Evolutionary conservation across 208 protist species (phyloP).

Genomic region (Leptomonas pyrrhocoris): DNA sequence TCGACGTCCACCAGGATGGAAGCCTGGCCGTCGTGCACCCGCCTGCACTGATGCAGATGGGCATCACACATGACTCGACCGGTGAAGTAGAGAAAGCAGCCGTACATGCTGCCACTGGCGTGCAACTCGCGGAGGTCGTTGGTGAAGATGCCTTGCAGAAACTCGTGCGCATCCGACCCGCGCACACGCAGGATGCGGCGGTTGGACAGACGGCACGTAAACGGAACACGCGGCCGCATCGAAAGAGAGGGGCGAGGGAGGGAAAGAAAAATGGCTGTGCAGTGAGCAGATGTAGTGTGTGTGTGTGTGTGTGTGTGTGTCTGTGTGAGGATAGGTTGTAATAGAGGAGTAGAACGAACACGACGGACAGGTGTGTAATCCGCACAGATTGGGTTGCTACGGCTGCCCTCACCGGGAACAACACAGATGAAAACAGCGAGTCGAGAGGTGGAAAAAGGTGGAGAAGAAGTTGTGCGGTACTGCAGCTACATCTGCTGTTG

Average conservation of each 20-base stretch:
- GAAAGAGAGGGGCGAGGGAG: constrained; percentile 4
- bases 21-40: constrained; percentile 33
- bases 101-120: constrained; percentile 68
- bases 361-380: no score
- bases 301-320: no score
- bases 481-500: no score
- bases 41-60: constrained; percentile 61
- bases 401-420: no score
- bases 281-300: not conserved
- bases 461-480: no score
- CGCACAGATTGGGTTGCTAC: no score
- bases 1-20: constrained; percentile 76
- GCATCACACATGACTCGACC: constrained; percentile 86
- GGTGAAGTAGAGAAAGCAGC: constrained; percentile 84
- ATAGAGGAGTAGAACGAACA: no score
- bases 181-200: constrained; percentile 69
- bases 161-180: constrained; percentile 59
- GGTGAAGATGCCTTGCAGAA: constrained; percentile 85
- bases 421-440: no score
- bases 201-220: constrained; percentile 37
- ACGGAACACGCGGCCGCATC: constrained; percentile 19
- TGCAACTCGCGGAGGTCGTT: constrained; percentile 69
- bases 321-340: no score
- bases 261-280: constrained; percentile 1
- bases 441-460: no score